Conservation (phyloP, 2,329 filamentous ascomycete species). For the Bipolaris zeicola region DNA sequence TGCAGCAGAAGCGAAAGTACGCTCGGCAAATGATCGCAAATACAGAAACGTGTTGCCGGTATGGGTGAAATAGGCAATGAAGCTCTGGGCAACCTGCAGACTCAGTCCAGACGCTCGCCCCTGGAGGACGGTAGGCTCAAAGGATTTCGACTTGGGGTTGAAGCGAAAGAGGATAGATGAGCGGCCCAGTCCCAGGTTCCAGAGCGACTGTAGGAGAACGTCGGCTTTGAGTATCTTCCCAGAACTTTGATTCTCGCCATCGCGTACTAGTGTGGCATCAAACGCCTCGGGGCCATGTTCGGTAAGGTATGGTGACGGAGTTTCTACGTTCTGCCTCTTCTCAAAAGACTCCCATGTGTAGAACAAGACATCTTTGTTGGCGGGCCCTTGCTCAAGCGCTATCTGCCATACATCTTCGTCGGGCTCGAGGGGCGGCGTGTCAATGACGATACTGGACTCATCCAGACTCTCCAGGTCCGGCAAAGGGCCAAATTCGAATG, state of each 20-base stretch:
- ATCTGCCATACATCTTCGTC: conserved; percentile 50
- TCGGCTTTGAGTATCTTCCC: conserved; percentile 47
- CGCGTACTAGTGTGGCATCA: conserved; percentile 61
- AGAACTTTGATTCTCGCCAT: conserved; percentile 51
- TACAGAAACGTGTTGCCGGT: conserved; percentile 46
- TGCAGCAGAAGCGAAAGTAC: conserved; percentile 41
- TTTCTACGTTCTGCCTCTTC: conserved; percentile 47
- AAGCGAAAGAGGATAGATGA: conserved; percentile 74
- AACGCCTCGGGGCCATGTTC: conserved; percentile 71
- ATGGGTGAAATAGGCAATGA: conserved; percentile 54
- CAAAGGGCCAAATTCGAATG: conserved; percentile 49
- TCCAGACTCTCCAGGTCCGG: conserved; percentile 43
- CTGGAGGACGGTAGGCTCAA: conserved; percentile 55
- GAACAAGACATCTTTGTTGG: conserved; percentile 49
- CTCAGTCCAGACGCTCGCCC: conserved; percentile 59
- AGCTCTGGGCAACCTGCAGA: conserved; percentile 56
- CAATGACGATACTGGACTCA: conserved; percentile 36
- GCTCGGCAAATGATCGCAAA: conserved; percentile 46
- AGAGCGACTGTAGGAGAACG: conserved; percentile 58
- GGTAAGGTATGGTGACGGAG: conserved; percentile 63
- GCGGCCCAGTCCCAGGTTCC: conserved; percentile 71
- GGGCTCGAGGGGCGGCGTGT: conserved; percentile 31
- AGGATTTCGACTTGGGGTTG: conserved; percentile 59
- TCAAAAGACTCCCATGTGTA: conserved; percentile 74
- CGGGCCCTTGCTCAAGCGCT: conserved; percentile 40